Conservation (phyloP, 345 rosid species). For the Aquilaria sinensis region DNA sequence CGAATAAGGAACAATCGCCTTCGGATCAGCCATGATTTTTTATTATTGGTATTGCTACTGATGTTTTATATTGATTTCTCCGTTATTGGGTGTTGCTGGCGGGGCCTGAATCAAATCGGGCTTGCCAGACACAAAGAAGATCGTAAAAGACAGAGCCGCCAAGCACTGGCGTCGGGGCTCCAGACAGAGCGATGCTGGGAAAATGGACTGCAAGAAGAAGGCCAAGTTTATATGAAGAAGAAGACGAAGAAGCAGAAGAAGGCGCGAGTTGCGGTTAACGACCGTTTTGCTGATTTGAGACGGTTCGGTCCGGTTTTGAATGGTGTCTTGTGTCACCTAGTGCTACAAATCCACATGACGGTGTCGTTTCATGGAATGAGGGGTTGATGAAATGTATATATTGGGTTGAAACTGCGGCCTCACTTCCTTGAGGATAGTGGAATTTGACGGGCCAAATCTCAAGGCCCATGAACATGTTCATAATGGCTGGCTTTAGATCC, state of each 20-base stretch:
- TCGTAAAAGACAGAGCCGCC: background rate
- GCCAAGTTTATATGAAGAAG: background rate
- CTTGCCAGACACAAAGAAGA: background rate
- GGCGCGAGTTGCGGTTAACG: slow-evolving; percentile 32
- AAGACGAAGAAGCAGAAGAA: background rate
- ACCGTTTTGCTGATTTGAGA: slow-evolving; percentile 21
- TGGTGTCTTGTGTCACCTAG: too few relatives aligned
- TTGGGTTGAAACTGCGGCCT: too few relatives aligned
- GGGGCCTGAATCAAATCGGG: slow-evolving; percentile 7
- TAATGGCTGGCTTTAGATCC: too few relatives aligned
- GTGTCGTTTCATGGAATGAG: too few relatives aligned
- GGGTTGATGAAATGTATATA: too few relatives aligned
- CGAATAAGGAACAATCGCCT: slow-evolving; percentile 18
- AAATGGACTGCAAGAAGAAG: background rate
- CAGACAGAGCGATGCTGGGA: slow-evolving; percentile 4
- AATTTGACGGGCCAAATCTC: too few relatives aligned
- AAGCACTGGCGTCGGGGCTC: slow-evolving; percentile 17
- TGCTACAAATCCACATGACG: too few relatives aligned
- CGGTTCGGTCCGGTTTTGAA: slow-evolving; percentile 14
- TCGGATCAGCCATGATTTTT: slow-evolving; percentile 29
- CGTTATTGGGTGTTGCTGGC: background rate
- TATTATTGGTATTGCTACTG: too few relatives aligned
- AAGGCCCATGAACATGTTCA: too few relatives aligned
- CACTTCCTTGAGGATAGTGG: too few relatives aligned
- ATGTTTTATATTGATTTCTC: too few relatives aligned